Evolutionary conservation across 2,329 filamentous ascomycete genomes (phyloP), one percentile per base, ranked within the genome.

Genomic region (Alternaria alternata): DNA sequence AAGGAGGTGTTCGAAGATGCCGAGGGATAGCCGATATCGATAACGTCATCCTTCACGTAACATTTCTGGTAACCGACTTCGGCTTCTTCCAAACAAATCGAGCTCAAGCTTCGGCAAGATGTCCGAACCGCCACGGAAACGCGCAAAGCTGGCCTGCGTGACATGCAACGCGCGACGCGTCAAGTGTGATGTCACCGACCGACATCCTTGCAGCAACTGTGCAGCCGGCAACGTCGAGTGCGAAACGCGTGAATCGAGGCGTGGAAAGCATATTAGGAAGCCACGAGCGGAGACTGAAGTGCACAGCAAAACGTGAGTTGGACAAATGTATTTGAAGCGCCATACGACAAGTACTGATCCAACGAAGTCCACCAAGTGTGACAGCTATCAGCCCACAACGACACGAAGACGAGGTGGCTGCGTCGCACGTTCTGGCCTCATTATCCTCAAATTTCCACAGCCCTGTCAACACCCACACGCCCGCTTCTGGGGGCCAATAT

Each of bases 171-270:
- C 78, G n/a, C 78, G 80, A 32, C 76, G 81, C 34, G 80, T 83
- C 36, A 80, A 80, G 53, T 83, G 81, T 62, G 78, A 83, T 71
- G 81, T 82, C n/a, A 74, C 80, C 12, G 79, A 82, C 43, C 71
- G 68, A 56, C 80, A 75, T n/a, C 80, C 81, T 6, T 83, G 81
- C 61, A 69, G 73, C 38, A 82, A 82, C 56, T 83, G 81, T 56
- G 65, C 74, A 32, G 61, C 75, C 5, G 73, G 74, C 51, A 75
- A 77, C 49, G 68, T 77, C 3, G 57, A 73, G 9, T 83, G 81
- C 63, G 80, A 82, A 64, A 69, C 81, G 47, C 76, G 80, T 24
- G 68, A 79, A 30, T 82, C 81, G 2, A 75, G 77, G 54, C 74
- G 81, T 43, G 81, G 81, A 57, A 82, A 81, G 76, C 81, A 78